Base-by-base conservation (phyloP, 1,284 basidiomycete genomes). In the Ceratobasidium papillatum region DNA sequence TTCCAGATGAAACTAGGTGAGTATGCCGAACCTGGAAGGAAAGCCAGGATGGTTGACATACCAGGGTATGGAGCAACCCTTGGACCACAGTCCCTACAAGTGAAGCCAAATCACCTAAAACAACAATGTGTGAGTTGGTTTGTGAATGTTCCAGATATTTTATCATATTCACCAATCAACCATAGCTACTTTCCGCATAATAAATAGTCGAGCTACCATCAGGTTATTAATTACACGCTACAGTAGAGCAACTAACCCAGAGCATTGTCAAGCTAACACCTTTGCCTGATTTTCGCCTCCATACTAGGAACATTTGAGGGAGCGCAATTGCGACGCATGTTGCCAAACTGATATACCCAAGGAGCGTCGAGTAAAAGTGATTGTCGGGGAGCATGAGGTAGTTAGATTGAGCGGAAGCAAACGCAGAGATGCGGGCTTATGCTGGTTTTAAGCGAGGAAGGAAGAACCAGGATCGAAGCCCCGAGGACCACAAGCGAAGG, bases 231-330 rank as follows among this genome's bases (percentile, higher is more conserved):
- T n/a, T 27, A 2, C 9, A 61, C 27, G 59, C n/a, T 12, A 62
- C 59, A 62, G 5, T 17, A 43, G 41, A 43, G 45, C 19, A 43
- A 74, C 73, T 56, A 12, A 74, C 73, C 73, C 73, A 74, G n/a
- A 74, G 52, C 59, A 74, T 74, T 2, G 73, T 74, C 47, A 74
- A 59, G 34, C 66, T 74, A 45, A 74, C 56, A 32, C 73, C 73
- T 41, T 65, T 58, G 17, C 61, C 61, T 17, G 66, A 71, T 36
- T 71, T 74, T 45, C 38, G 61, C 43, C 73, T 58, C 52, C 73
- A 74, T 27, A 65, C 61, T 14, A 65, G 34, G 45, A 63, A 74
- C 62, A 58, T 51, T 41, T 74, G 73, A 8, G 73, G 73, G 2
- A 74, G 27, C n/a, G 73, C 61, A 14, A 74, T 65, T 2, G 61